phyloP scores from a whole-genome alignment of 495 filamentous ascomycete genomes.

The Penicillium samsonianum region DNA sequence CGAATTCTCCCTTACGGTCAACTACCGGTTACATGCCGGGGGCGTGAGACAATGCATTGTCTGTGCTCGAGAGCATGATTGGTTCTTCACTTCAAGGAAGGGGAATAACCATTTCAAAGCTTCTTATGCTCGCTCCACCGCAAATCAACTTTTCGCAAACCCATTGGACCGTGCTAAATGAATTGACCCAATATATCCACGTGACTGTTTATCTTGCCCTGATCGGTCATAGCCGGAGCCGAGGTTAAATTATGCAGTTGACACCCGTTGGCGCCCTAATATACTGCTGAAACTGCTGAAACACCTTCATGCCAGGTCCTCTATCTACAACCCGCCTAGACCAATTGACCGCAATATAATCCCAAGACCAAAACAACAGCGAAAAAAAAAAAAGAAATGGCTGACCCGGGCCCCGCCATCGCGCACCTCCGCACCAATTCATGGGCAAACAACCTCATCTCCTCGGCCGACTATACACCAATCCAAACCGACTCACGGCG shows the following conservation, averaged over 20 bases:
- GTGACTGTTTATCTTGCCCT: slow-evolving; percentile 10
- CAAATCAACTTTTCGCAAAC: background rate
- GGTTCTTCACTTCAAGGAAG: slow-evolving; percentile 1
- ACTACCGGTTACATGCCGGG: slow-evolving; percentile 20
- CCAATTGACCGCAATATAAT: background rate
- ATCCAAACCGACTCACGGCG: slow-evolving; percentile 41
- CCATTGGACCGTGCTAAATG: background rate
- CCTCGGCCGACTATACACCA: slow-evolving; percentile 34
- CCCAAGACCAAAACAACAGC: background rate
- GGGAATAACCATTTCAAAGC: background rate
- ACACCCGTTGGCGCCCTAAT: background rate
- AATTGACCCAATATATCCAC: background rate
- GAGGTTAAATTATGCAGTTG: slow-evolving; percentile 6
- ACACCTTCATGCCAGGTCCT: background rate
- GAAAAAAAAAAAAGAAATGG: slow-evolving; percentile 16
- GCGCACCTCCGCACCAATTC: slow-evolving; percentile 27
- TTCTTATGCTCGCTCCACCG: slow-evolving; percentile 6
- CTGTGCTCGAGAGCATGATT: slow-evolving; percentile 2
- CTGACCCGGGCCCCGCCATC: slow-evolving; percentile 21
- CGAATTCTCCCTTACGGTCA: slow-evolving; percentile 31
- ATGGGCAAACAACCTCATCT: slow-evolving; percentile 34
- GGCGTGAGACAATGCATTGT: slow-evolving; percentile 12
- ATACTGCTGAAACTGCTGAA: background rate
- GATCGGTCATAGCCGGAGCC: slow-evolving; percentile 7
- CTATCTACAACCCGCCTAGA: background rate